Evolutionary conservation across 75 land plant species (phyloP), one percentile per base, ranked within the genome.

Genomic region (Sequoia sempervirens): DNA sequence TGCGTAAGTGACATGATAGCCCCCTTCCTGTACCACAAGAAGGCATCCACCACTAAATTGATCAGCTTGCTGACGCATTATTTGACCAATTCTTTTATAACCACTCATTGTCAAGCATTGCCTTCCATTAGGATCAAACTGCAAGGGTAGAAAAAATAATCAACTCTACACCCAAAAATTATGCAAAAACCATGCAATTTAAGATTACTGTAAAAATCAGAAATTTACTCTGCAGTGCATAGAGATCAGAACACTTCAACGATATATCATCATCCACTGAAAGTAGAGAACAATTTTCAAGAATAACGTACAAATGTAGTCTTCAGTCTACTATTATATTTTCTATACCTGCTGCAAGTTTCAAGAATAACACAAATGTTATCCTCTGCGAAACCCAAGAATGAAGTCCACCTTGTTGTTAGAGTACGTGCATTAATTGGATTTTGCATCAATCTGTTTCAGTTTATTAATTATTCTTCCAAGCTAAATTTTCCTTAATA

Each of bases 111-210:
- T 96, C 89, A 96, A 86, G 87, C 95, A 95, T 82, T 93, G 93
- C 86, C 98, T 95, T 84, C 98, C 98, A 84, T 96, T 96, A 68
- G 98, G 98, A 91, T 96, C 98, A 89, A 95, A 96, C 98, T 96
- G 89, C 47, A 53, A 23, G 70, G 83, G 37, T 52, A 52, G 28
- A 66, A 53, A 11, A 47, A 38, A 18, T 56, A 82, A 37, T 53
- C 36, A 41, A 80, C 8, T n/a, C 41, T 26, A 80, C n/a, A n/a
- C 45, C 45, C 45, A 37, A 75, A 40, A 37, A 40, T 34, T 75
- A 75, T 23, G 20, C 41, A 75, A 30, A 20, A 10, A 20, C 38
- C 20, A 40, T 75, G 37, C 37, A 58, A 38, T 74, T 74, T 74
- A 76, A 40, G 30, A 43, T 43, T n/a, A 43, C 45, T 8, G 47